A percentile compares a stretch with the other conserved stretches of the same genome.
Evolutionary conservation across 2,329 filamentous ascomycete species (phyloP).

Genomic region (Aureobasidium sp.): DNA sequence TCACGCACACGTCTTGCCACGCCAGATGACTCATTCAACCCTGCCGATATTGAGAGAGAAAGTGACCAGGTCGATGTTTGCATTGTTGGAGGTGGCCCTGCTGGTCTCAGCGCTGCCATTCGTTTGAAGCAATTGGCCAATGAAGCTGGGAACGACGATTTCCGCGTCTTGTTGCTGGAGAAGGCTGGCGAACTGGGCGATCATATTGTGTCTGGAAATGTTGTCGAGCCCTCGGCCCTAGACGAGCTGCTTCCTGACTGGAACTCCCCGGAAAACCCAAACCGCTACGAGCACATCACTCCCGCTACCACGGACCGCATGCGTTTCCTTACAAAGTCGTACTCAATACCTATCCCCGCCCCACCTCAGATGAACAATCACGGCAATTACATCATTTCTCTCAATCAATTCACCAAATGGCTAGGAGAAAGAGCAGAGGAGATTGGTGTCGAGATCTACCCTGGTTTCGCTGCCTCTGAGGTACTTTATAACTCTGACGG

Average conservation of each 20-base stretch:
- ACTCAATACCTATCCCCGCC: slow-evolving; percentile 70
- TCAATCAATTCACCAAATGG: slow-evolving; percentile 96
- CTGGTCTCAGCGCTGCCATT: slow-evolving; percentile 87
- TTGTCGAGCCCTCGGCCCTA: slow-evolving; percentile 81
- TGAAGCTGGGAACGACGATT: slow-evolving; percentile 90
- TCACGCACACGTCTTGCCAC: slow-evolving; percentile 28
- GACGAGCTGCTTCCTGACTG: slow-evolving; percentile 91
- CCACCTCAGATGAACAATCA: slow-evolving; percentile 98
- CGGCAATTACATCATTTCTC: slow-evolving; percentile 93
- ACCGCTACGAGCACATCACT: slow-evolving; percentile 79
- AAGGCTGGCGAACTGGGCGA: slow-evolving; percentile 93
- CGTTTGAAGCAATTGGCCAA: slow-evolving; percentile 92
- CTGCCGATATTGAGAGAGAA: slow-evolving; percentile 66
- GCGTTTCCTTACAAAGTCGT: slow-evolving; percentile 83
- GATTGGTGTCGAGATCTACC: slow-evolving; percentile 89
- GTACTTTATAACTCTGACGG: slow-evolving; percentile 81
- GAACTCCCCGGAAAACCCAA: slow-evolving; percentile 81
- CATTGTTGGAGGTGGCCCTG: slow-evolving; percentile 93
- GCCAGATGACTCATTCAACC: slow-evolving; percentile 36
- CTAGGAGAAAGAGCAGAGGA: slow-evolving; percentile 94
- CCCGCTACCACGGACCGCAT: slow-evolving; percentile 79
- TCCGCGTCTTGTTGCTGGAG: slow-evolving; percentile 84
- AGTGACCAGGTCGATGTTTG: slow-evolving; percentile 92
- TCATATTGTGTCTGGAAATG: slow-evolving; percentile 92
- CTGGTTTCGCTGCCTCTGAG: slow-evolving; percentile 91